A percentile compares a stretch with the other conserved stretches of the same genome.
phyloP scores from a whole-genome alignment of 1,139 yeast species.

The Pichia sp. region DNA sequence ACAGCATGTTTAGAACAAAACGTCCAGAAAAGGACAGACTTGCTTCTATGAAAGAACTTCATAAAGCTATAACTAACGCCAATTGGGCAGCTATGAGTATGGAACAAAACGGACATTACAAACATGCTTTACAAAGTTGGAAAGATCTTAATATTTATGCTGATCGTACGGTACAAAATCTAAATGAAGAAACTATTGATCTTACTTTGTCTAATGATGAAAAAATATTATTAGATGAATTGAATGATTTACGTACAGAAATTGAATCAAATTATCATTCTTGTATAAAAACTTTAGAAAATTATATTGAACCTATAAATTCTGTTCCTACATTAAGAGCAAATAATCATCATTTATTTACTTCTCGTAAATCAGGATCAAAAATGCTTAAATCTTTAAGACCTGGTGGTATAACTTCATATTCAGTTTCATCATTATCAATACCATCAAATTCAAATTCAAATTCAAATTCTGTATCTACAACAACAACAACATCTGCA shows the following conservation, averaged over 20 bases:
- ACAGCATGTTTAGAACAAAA: constrained; percentile 37
- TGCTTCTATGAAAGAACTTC: constrained; percentile 55
- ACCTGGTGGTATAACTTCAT: constrained; percentile 13
- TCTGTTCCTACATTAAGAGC: constrained; percentile 27
- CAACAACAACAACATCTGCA: constrained; percentile 24
- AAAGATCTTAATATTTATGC: constrained; percentile 58
- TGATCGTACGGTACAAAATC: constrained; percentile 47
- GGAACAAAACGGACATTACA: constrained; percentile 49
- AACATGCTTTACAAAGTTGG: constrained; percentile 66
- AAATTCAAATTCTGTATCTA: background rate
- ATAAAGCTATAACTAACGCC: constrained; percentile 26
- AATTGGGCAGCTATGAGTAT: constrained; percentile 34
- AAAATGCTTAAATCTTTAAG: constrained; percentile 29
- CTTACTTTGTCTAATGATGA: constrained; percentile 37
- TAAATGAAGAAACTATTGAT: constrained; percentile 39
- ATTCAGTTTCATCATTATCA: background rate
- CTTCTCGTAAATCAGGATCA: constrained; percentile 19
- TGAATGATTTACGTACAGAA: constrained; percentile 46
- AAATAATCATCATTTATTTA: constrained; percentile 26
- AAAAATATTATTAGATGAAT: constrained; percentile 37
- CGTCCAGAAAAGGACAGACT: constrained; percentile 38
- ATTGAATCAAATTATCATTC: constrained; percentile 38
- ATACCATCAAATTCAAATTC: constrained; percentile 3
- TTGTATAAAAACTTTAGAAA: background rate
- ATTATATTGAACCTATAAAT: background rate